These are phyloP conservation scores for Pseudozyma sp. DNA, from an alignment of 1,284 basidiomycete genomes.

Conservation along the genomic window DNA sequence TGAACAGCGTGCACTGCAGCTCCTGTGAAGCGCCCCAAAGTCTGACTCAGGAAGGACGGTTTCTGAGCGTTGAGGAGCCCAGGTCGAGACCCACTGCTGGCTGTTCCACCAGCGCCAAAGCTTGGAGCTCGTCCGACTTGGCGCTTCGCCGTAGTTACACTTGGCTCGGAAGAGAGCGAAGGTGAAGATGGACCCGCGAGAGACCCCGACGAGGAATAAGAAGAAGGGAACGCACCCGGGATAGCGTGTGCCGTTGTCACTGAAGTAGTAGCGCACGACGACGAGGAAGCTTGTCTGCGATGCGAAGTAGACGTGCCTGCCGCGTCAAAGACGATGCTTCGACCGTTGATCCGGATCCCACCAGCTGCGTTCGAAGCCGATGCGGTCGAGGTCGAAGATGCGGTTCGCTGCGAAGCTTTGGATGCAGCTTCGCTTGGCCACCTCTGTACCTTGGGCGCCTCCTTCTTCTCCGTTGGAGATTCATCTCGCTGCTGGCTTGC, in stretches of 20 bases:
- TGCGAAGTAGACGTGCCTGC: constrained; percentile 6
- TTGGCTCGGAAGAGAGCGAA: constrained; percentile 4
- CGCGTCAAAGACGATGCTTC: constrained; percentile 44
- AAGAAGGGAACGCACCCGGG: constrained; percentile 44
- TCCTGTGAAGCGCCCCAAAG: constrained; percentile 42
- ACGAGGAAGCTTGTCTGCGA: constrained; percentile 29
- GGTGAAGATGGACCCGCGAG: constrained; percentile 21
- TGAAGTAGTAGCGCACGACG: constrained; percentile 29
- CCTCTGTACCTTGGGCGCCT: constrained; percentile 31
- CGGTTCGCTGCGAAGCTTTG: constrained; percentile 20
- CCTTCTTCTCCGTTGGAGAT: not conserved
- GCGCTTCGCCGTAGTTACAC: not conserved
- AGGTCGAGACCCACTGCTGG: constrained; percentile 8
- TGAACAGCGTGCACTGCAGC: constrained; percentile 20
- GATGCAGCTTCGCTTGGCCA: constrained; percentile 33
- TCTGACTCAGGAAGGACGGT: constrained; percentile 50
- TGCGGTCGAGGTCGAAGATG: constrained; percentile 21
- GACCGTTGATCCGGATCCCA: constrained; percentile 44
- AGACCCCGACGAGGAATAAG: constrained; percentile 32
- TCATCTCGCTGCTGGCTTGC: constrained; percentile 5
- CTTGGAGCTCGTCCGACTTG: constrained; percentile 17
- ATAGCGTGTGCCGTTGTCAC: constrained; percentile 36
- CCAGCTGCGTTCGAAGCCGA: constrained; percentile 16
- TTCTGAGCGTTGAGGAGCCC: constrained; percentile 11
- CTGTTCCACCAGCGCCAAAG: constrained; percentile 5